Conservation (phyloP, 1,139 yeast species). For the Suhomyces bokatorum region DNA sequence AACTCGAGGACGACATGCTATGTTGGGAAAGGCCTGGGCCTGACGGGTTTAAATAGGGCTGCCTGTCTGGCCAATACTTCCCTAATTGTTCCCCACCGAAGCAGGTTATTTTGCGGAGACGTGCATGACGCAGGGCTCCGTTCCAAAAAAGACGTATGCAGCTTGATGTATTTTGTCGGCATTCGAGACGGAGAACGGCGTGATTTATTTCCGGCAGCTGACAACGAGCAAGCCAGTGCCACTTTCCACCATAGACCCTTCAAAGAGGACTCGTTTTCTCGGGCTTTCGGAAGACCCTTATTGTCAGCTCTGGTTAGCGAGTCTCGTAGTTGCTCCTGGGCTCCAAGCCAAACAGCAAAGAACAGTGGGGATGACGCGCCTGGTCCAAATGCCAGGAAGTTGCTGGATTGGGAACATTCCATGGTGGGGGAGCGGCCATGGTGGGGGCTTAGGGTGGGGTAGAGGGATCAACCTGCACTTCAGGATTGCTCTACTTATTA, state of each 20-base stretch:
- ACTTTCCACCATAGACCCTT: too few relatives aligned
- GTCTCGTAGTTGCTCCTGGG: neutral
- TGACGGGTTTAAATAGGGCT: neutral
- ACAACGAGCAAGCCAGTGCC: too few relatives aligned
- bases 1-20: slow-evolving; percentile 2
- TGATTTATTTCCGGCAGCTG: neutral
- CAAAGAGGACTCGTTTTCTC: too few relatives aligned
- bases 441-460: too few relatives aligned
- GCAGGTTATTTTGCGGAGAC: neutral
- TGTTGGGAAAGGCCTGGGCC: neutral
- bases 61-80: neutral
- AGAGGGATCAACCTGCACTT: too few relatives aligned
- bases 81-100: neutral
- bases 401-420: neutral
- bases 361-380: neutral
- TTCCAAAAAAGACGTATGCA: neutral
- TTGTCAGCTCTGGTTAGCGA: too few relatives aligned
- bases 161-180: neutral
- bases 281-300: too few relatives aligned
- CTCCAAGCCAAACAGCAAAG: neutral
- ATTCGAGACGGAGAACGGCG: neutral
- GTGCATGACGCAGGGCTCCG: neutral
- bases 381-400: neutral
- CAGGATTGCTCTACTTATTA: too few relatives aligned
- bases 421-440: neutral